Base-by-base conservation (phyloP, 2,329 filamentous ascomycete genomes). In the Penicillium sp. region DNA sequence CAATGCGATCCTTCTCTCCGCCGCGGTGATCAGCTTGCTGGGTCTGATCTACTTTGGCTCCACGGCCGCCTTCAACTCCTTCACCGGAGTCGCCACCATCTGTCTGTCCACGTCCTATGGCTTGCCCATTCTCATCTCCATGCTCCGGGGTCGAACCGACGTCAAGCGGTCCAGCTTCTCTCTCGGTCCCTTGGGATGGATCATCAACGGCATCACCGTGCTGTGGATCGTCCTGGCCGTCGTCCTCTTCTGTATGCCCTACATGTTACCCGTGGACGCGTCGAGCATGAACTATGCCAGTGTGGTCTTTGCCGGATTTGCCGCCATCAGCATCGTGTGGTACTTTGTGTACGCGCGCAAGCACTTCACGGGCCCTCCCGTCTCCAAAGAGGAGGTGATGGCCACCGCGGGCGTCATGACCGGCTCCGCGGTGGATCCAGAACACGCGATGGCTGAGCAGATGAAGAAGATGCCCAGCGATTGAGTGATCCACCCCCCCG, bases 1-100 rank as follows among this genome's bases (percentile, higher is more conserved):
- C 1, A 82, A 76, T 73, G 85, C 83, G 1, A 75, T 90, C 5
- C 71, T 82, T 3, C 74, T 90, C 2, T 88, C 85, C 0, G 83
- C 85, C 0, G 62, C 75, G 0, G 80, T 90, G 38, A 82, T 86
- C 65, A 85, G 81, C 56, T 70, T 90, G 9, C 76, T 90, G 0
- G 86, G 86, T 0, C 76, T 87, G 55, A 89, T 90, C 66, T 90
- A 88, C 71, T 88, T 90, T 54, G 87, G 87, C 8, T 86, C 83
- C 1, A 79, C 80, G 0, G 84, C 85, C 0, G 87, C 87, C 0
- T 90, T 90, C 72, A 86, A 85, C 73, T 84, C 82, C 8, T 90
- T 90, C 67, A 90, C 86, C 0, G 85, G 86, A 27, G 85, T 89
- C 1, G 86, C 86, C 1, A 90, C 86, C 4, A 89, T 90, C 63